Evolutionary conservation across 176 grass and related monocot genomes (phyloP), one percentile per base, ranked within the genome.

Genomic region (Aegilops sharonensis): DNA sequence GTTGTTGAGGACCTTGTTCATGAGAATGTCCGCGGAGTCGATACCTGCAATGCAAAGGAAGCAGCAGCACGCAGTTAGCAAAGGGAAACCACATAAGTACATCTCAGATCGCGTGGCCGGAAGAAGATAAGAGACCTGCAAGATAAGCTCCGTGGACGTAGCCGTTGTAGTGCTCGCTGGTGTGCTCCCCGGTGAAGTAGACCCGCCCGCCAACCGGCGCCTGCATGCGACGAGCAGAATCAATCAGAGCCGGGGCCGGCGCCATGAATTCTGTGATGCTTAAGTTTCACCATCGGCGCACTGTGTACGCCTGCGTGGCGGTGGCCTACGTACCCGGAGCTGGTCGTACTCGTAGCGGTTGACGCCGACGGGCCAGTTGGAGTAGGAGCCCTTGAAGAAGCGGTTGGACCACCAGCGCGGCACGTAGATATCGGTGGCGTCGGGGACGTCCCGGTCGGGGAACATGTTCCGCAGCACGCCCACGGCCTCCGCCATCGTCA

Each of bases 101-200:
- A 36, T 12, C 66, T n/a, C 9, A n/a, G 9, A 5, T 5, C 2
- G 65, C 8, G 14, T 18, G 68, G 4, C 68, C 8, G 32, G 67
- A 21, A 71, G 68, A 71, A 2, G 68, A 39, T 43, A 43, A 43
- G 11, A 24, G 20, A 72, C 90, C 93, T 75, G 87, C 71, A 60
- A 94, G 90, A 68, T 84, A 90, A 62, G 85, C 90, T 59, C 93
- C 88, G 31, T 92, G 93, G 24, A 90, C 93, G 18, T 94, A 92
- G 25, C 90, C 90, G 77, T 88, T 92, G 82, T 88, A 92, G 64
- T 92, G 88, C 47, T 74, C n/a, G 23, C 90, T 90, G 24, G 88
- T 92, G 82, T 92, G 89, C 84, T 91, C 89, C 8, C 93, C 85
- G 1, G 93, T 94, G 81, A 90, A 94, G 43, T 95, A 90, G 68